Percentiles rank a stretch among this genome's conserved stretches.
Evolutionary conservation across 2,329 filamentous ascomycete species (phyloP).

Genomic region (Colletotrichum brevisporum): DNA sequence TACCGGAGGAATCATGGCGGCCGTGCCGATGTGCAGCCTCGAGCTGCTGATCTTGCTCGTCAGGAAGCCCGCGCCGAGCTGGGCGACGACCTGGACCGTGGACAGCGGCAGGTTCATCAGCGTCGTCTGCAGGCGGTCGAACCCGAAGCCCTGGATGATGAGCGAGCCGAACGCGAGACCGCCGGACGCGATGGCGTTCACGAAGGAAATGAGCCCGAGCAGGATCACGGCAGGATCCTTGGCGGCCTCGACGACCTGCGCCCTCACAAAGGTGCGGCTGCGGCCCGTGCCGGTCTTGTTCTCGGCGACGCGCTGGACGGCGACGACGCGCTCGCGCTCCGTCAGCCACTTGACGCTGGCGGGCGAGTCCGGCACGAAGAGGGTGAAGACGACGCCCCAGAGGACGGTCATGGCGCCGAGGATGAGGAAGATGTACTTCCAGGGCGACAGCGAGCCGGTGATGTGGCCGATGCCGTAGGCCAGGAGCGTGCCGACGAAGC

Average conservation of each 20-base stretch:
- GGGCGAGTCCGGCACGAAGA: slow-evolving; percentile 49
- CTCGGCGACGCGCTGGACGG: slow-evolving; percentile 47
- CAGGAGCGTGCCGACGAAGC: slow-evolving; percentile 51
- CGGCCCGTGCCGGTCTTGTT: slow-evolving; percentile 47
- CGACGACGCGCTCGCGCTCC: slow-evolving; percentile 46
- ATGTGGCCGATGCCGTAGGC: slow-evolving; percentile 53
- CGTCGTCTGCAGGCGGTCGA: slow-evolving; percentile 66
- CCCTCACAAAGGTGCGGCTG: slow-evolving; percentile 24
- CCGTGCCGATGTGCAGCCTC: slow-evolving; percentile 26
- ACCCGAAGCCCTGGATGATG: slow-evolving; percentile 68
- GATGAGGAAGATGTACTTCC: slow-evolving; percentile 54
- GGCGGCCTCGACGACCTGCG: slow-evolving; percentile 43
- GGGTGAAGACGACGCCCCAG: slow-evolving; percentile 46
- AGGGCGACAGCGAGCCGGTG: slow-evolving; percentile 45
- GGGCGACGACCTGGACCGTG: slow-evolving; percentile 27
- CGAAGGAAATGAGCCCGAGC: slow-evolving; percentile 42
- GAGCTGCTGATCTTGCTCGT: slow-evolving; percentile 31
- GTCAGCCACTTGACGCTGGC: slow-evolving; percentile 49
- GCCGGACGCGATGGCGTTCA: slow-evolving; percentile 35
- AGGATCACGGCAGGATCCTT: slow-evolving; percentile 42
- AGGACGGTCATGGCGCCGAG: slow-evolving; percentile 49
- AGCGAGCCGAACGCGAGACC: slow-evolving; percentile 45
- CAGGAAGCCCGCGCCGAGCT: slow-evolving; percentile 30
- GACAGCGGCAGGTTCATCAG: slow-evolving; percentile 68
- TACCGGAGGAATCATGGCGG: slow-evolving; percentile 35